Evolutionary conservation across 352 stramenopile genomes (phyloP).

Genomic region (Globisporangium echinulatum): DNA sequence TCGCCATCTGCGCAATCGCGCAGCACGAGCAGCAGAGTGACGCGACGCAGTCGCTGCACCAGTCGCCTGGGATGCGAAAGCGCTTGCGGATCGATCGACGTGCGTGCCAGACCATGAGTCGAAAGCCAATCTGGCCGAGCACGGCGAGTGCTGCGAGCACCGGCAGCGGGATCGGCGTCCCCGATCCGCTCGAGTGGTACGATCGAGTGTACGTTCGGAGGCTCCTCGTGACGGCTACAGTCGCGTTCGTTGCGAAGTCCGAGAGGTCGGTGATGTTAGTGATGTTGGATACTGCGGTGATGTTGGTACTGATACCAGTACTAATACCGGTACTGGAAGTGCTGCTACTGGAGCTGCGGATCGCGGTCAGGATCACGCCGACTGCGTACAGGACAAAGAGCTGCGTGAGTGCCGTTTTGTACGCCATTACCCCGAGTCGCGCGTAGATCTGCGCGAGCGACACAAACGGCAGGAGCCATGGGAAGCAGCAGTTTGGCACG

Average conservation of each 20-base stretch:
- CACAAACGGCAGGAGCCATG: conserved; percentile 20
- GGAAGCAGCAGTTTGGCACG: conserved; percentile 23
- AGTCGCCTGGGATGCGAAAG: conserved; percentile 18
- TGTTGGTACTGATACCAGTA: not conserved
- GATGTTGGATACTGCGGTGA: not conserved
- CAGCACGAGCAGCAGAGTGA: conserved; percentile 23
- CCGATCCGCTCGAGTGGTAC: not conserved
- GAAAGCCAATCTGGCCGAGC: not conserved
- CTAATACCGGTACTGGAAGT: not conserved
- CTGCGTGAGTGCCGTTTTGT: conserved; percentile 8
- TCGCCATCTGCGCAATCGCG: conserved; percentile 24
- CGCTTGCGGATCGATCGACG: conserved; percentile 11
- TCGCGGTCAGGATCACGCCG: no score
- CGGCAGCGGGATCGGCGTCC: not conserved
- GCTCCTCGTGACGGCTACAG: not conserved
- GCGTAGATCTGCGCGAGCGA: conserved; percentile 20
- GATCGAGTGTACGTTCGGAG: not conserved
- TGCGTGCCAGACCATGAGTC: conserved; percentile 4
- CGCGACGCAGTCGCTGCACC: conserved; percentile 6
- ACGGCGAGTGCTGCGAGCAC: not conserved
- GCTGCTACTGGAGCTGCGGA: not conserved
- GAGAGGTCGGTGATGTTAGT: no score
- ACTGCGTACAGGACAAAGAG: conserved; percentile 2
- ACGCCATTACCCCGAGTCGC: conserved; percentile 7
- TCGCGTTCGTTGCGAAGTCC: conserved; percentile 2